Conservation (phyloP, 2,329 filamentous ascomycete species). For the Arthrinium puccinioides region DNA sequence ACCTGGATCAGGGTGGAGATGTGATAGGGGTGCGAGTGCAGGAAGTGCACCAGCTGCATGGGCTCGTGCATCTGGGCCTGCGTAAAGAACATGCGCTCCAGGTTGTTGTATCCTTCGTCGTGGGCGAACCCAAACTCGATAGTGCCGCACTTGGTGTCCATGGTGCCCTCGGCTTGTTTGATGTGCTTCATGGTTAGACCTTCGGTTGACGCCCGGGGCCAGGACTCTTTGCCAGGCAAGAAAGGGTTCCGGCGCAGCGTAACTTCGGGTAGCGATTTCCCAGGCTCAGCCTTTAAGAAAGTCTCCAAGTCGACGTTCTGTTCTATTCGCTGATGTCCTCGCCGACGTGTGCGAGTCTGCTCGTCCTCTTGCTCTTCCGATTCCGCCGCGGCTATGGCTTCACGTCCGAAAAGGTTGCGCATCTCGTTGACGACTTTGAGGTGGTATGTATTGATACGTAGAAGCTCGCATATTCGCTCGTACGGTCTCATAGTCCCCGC, state of each 20-base stretch:
- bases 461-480: constrained; percentile 30
- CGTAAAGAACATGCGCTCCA: constrained; percentile 69
- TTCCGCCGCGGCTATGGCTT: constrained; percentile 47
- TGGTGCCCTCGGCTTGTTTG: constrained; percentile 24
- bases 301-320: constrained; percentile 52
- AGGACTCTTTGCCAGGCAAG: constrained; percentile 78
- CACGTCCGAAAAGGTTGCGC: constrained; percentile 53
- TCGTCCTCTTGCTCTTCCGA: constrained; percentile 39
- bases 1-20: constrained; percentile 91
- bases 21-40: constrained; percentile 77
- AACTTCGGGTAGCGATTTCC: constrained; percentile 61
- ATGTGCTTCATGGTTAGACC: constrained; percentile 74
- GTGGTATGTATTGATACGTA: constrained; percentile 55
- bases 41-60: constrained; percentile 69
- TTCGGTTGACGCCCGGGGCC: constrained; percentile 72
- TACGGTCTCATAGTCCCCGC: constrained; percentile 13
- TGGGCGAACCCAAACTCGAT: constrained; percentile 75
- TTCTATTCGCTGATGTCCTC: constrained; percentile 26
- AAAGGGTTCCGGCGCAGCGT: constrained; percentile 74
- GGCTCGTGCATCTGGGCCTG: constrained; percentile 81
- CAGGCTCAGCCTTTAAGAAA: constrained; percentile 46
- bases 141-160: constrained; percentile 36
- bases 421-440: constrained; percentile 90
- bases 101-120: constrained; percentile 62
- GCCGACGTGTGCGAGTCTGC: constrained; percentile 24